Evolutionary conservation across 2,329 filamentous ascomycete genomes (phyloP).

Genomic region (Apiospora arundinis): DNA sequence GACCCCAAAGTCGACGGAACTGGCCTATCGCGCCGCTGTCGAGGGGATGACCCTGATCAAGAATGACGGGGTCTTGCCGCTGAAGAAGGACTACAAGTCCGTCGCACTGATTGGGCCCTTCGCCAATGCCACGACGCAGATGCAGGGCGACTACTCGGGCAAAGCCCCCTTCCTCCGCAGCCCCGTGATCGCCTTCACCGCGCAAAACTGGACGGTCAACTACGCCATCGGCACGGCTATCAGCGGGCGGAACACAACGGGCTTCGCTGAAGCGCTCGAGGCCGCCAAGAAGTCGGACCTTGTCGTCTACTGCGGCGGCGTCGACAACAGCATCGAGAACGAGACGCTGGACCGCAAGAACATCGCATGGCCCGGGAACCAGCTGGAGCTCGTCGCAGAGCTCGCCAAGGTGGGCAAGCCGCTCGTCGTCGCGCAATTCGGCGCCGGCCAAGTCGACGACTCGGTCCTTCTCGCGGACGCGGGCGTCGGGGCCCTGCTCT

Average conservation of each 20-base stretch:
- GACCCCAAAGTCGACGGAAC: conserved; percentile 31
- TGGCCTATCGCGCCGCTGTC: conserved; percentile 35
- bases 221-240: conserved; percentile 44
- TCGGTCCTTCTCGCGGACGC: conserved; percentile 49
- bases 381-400: conserved; percentile 56
- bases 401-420: conserved; percentile 51
- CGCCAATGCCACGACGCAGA: conserved; percentile 20
- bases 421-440: conserved; percentile 58
- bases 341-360: conserved; percentile 59
- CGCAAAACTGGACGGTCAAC: conserved; percentile 46
- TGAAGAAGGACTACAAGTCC: neutral
- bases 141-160: conserved; percentile 21
- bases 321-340: conserved; percentile 58
- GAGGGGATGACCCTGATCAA: conserved; percentile 38
- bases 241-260: conserved; percentile 35
- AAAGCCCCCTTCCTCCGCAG: conserved; percentile 21
- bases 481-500: conserved; percentile 54
- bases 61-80: conserved; percentile 48
- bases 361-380: conserved; percentile 58
- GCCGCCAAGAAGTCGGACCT: conserved; percentile 53
- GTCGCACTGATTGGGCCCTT: conserved; percentile 15
- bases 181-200: conserved; percentile 32
- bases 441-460: conserved; percentile 51
- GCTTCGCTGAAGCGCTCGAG: conserved; percentile 44
- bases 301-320: conserved; percentile 62